These are phyloP conservation scores for Triticum monococcum DNA, from an alignment of 176 grass and related monocot genomes.

Conservation along the genomic window DNA sequence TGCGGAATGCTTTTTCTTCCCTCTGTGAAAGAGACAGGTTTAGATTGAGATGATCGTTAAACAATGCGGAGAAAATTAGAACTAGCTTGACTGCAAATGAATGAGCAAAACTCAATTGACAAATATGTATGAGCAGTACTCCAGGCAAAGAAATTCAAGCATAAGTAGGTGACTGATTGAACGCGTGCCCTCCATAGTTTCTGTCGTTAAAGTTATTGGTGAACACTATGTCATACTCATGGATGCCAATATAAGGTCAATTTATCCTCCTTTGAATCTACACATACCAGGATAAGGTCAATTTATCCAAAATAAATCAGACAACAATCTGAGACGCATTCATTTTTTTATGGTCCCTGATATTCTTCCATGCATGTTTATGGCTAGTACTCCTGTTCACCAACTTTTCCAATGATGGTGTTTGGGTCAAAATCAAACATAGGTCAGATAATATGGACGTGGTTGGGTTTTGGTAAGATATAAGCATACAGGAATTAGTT, in stretches of 20 bases:
- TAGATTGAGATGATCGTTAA: neutral
- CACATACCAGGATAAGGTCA: neutral
- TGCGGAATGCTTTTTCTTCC: neutral
- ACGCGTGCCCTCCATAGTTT: neutral
- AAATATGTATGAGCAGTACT: neutral
- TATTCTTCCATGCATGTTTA: neutral
- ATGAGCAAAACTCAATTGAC: neutral
- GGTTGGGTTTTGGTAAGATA: slow-evolving; percentile 17
- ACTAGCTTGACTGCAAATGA: neutral
- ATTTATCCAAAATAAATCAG: neutral
- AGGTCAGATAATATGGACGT: neutral
- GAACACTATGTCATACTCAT: neutral
- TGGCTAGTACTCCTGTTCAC: neutral
- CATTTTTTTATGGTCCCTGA: too few relatives aligned
- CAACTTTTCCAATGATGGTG: slow-evolving; percentile 9
- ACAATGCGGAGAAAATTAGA: neutral
- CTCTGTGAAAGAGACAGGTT: neutral
- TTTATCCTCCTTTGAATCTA: neutral
- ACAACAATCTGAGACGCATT: neutral
- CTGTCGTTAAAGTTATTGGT: neutral
- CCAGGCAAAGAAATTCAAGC: neutral
- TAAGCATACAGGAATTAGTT: slow-evolving; percentile 15
- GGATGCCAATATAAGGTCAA: neutral
- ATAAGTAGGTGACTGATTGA: neutral
- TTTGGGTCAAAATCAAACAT: slow-evolving; percentile 12